These are phyloP conservation scores for Dioszegia aurantiaca DNA, from an alignment of 768 basidiomycete genomes.

Conservation along the genomic window DNA sequence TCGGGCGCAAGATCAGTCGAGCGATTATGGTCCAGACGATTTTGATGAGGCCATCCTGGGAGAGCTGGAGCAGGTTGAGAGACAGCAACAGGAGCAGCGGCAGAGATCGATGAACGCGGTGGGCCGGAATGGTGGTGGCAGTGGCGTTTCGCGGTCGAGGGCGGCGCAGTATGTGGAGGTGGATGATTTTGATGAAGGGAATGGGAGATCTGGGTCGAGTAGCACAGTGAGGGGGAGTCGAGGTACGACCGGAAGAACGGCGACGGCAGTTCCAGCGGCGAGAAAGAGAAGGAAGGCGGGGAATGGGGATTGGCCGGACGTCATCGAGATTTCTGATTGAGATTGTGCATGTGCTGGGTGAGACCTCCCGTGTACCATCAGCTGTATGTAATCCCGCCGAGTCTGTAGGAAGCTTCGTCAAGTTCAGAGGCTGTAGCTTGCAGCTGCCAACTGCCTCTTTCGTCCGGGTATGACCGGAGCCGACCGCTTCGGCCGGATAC, in stretches of 20 bases:
- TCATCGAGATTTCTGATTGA: conserved; percentile 19
- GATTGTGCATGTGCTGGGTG: neutral
- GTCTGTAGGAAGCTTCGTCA: too few species aligned
- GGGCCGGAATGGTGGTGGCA: neutral
- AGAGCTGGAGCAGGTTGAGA: conserved; percentile 11
- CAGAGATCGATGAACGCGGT: neutral
- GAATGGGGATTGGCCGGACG: conserved; percentile 11
- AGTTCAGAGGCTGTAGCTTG: too few species aligned
- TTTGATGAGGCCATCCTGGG: conserved; percentile 8
- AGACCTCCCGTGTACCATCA: too few species aligned
- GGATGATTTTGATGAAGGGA: neutral
- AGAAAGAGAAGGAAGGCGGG: conserved; percentile 24
- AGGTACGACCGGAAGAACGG: neutral
- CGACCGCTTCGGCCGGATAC: conserved; percentile 2
- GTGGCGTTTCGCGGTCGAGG: neutral
- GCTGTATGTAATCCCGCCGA: too few species aligned
- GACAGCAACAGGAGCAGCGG: neutral
- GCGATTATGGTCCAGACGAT: conserved; percentile 13
- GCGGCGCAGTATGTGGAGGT: neutral
- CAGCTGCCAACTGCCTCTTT: too few species aligned
- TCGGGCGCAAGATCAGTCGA: conserved; percentile 6
- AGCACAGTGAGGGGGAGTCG: neutral
- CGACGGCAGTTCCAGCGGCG: neutral
- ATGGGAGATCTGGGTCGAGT: neutral
- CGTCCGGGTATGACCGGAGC: neutral